Evolutionary conservation across 805 yeast species (phyloP).

Genomic region (Millerozyma miso): DNA sequence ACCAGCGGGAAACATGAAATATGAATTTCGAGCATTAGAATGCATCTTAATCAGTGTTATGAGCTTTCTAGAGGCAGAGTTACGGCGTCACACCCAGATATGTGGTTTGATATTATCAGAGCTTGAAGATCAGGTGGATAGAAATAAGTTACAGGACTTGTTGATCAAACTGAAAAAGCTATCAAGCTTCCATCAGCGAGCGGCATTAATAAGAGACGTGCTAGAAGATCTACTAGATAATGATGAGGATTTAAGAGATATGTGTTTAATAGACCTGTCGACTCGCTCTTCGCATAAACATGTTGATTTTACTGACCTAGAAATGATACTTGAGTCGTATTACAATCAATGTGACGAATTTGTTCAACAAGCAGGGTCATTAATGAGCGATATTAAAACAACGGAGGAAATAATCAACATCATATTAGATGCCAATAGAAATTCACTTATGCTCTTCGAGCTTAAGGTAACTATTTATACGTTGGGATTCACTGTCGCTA

Average conservation of each 20-base stretch:
- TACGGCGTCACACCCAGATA: conserved; percentile 50
- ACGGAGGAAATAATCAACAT: conserved; percentile 93
- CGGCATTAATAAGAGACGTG: conserved; percentile 71
- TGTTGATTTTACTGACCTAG: conserved; percentile 64
- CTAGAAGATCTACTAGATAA: conserved; percentile 80
- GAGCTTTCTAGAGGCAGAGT: conserved; percentile 73
- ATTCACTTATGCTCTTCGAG: conserved; percentile 83
- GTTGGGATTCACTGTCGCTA: conserved; percentile 79
- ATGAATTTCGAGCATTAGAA: conserved; percentile 82
- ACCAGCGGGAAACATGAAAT: conserved; percentile 29
- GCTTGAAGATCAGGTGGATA: conserved; percentile 73
- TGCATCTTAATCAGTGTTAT: conserved; percentile 77
- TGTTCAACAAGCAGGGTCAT: conserved; percentile 84
- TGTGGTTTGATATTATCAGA: conserved; percentile 66
- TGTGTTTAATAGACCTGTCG: conserved; percentile 58
- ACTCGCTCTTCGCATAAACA: conserved; percentile 12
- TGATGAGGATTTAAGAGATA: conserved; percentile 77
- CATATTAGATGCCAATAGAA: conserved; percentile 86
- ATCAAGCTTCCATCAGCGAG: conserved; percentile 69
- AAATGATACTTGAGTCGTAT: conserved; percentile 83
- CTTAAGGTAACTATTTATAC: conserved; percentile 80
- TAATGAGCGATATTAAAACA: conserved; percentile 77
- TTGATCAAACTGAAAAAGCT: conserved; percentile 69
- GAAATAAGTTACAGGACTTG: conserved; percentile 69
- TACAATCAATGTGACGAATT: conserved; percentile 90